phyloP scores from a whole-genome alignment of 306 rosid species.

The Geum urbanum region DNA sequence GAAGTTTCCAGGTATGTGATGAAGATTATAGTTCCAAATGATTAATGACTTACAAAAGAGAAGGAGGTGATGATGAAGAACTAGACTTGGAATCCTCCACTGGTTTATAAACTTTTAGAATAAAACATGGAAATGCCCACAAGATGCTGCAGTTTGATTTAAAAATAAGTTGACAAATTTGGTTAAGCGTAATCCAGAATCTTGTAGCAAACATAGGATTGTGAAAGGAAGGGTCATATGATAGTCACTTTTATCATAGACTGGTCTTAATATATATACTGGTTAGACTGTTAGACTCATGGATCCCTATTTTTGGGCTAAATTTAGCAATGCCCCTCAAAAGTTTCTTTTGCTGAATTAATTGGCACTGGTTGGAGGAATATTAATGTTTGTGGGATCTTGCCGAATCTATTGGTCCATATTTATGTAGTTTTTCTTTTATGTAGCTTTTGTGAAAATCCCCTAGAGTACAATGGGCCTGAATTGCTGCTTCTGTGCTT shows the following conservation, averaged over 20 bases:
- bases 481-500: background rate
- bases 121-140: background rate
- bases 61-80: background rate
- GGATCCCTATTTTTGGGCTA: background rate
- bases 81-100: background rate
- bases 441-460: background rate
- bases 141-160: background rate
- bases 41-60: background rate
- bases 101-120: background rate
- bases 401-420: background rate
- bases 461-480: background rate
- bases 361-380: background rate
- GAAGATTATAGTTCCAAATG: background rate
- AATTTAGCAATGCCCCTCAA: background rate
- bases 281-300: background rate
- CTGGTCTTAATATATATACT: background rate
- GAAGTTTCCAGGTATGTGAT: background rate
- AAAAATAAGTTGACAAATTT: background rate
- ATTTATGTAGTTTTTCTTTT: background rate
- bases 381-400: background rate
- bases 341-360: background rate
- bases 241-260: background rate
- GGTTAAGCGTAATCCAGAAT: background rate
- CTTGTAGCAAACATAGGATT: background rate
- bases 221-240: background rate